phyloP scores from a whole-genome alignment of 495 filamentous ascomycete species.

The Penicillium taxi region DNA sequence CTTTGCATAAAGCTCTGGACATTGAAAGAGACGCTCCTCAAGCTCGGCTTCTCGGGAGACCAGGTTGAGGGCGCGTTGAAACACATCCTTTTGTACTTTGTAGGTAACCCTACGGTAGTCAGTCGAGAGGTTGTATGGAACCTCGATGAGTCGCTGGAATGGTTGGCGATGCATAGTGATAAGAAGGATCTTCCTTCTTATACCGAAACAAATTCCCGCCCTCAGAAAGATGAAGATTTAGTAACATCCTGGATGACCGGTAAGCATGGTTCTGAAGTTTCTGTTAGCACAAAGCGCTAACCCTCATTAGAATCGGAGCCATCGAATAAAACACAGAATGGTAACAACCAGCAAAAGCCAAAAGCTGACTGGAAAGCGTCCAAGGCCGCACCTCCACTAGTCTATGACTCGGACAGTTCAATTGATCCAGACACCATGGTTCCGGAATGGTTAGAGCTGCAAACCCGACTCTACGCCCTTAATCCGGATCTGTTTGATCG shows the following conservation, averaged over 20 bases:
- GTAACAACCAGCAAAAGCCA: constrained; percentile 21
- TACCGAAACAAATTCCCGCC: constrained; percentile 33
- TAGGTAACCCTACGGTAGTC: constrained; percentile 37
- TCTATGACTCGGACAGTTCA: constrained; percentile 46
- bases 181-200: constrained; percentile 65
- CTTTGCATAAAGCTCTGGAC: constrained; percentile 72
- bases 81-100: constrained; percentile 52
- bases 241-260: constrained; percentile 39
- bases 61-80: constrained; percentile 57
- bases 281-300: constrained; percentile 20
- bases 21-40: constrained; percentile 57
- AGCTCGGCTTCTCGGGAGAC: constrained; percentile 57
- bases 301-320: constrained; percentile 26
- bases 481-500: constrained; percentile 52
- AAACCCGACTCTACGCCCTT: constrained; percentile 62
- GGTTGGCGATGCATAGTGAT: constrained; percentile 66
- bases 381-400: constrained; percentile 15
- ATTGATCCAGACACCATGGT: constrained; percentile 66
- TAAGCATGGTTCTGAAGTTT: constrained; percentile 23
- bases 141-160: constrained; percentile 77
- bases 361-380: constrained; percentile 23
- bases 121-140: constrained; percentile 71
- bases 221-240: constrained; percentile 29
- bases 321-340: constrained; percentile 19
- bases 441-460: constrained; percentile 63